phyloP scores from a whole-genome alignment of 1,284 basidiomycete species.

The Leccinum huronense region DNA sequence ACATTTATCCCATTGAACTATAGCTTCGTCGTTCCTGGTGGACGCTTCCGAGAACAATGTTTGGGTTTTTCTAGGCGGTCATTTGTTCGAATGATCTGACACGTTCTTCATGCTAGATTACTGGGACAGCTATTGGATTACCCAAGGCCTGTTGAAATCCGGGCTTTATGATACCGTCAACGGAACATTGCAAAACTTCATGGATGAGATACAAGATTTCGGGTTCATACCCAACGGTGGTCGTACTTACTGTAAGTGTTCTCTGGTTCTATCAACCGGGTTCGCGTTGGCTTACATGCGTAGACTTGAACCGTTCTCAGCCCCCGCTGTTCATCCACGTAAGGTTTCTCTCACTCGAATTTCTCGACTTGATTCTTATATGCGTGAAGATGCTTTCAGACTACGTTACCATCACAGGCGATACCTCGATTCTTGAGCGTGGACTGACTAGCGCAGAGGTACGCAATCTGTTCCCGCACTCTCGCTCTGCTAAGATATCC shows the following conservation, averaged over 20 bases:
- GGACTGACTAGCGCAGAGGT: conserved; percentile 64
- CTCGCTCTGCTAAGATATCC: conserved; percentile 33
- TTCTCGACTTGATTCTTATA: conserved; percentile 5
- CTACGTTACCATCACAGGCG: conserved; percentile 60
- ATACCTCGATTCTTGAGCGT: conserved; percentile 60
- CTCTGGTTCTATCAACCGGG: conserved; percentile 10
- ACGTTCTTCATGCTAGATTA: conserved; percentile 48
- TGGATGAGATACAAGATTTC: conserved; percentile 79
- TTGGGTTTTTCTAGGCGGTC: conserved; percentile 25
- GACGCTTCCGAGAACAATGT: conserved; percentile 72
- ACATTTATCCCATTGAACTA: conserved; percentile 86
- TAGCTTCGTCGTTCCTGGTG: conserved; percentile 87
- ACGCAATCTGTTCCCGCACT: conserved; percentile 24
- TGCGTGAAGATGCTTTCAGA: conserved; percentile 59
- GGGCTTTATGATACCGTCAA: conserved; percentile 74
- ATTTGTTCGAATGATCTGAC: conserved; percentile 17
- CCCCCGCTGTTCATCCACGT: conserved; percentile 85
- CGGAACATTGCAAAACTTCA: conserved; percentile 84
- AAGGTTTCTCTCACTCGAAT: conserved; percentile 18
- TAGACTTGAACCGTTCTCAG: conserved; percentile 86
- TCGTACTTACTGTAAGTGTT: conserved; percentile 65
- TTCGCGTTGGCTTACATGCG: conserved; percentile 1
- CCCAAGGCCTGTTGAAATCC: conserved; percentile 79
- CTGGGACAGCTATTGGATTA: conserved; percentile 87
- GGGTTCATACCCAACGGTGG: conserved; percentile 96